Evolutionary conservation across 768 basidiomycete species (phyloP).

Genomic region (Amanita jacksonii): DNA sequence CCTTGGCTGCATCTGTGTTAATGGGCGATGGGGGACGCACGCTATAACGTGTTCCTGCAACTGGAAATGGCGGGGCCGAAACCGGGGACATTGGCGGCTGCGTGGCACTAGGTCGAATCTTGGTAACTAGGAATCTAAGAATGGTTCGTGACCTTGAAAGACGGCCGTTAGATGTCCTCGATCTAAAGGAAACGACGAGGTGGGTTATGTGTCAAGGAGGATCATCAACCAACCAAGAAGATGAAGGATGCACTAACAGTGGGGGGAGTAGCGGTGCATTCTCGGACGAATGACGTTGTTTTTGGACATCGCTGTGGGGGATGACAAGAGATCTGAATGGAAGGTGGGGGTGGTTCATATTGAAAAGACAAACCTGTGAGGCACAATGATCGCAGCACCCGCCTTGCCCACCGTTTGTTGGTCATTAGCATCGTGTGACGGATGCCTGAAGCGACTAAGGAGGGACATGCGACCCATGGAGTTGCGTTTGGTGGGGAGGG

Average conservation of each 20-base stretch:
- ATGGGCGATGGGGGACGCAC: conserved; percentile 11
- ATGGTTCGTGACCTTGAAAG: conserved; percentile 22
- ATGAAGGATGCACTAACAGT: background rate
- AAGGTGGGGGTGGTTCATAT: too few species aligned
- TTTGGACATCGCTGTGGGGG: background rate
- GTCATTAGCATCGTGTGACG: too few species aligned
- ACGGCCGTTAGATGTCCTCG: conserved; percentile 11
- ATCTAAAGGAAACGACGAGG: conserved; percentile 4
- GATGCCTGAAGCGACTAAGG: too few species aligned
- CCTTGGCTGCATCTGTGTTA: conserved; percentile 20
- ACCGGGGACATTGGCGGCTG: background rate
- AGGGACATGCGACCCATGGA: too few species aligned
- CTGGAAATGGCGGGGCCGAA: conserved; percentile 9
- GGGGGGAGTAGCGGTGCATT: background rate
- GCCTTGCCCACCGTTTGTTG: too few species aligned
- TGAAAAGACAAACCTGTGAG: too few species aligned
- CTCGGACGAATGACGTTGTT: background rate
- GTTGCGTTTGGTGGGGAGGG: too few species aligned
- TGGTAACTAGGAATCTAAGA: conserved; percentile 25
- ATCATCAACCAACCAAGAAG: too few species aligned
- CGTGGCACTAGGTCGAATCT: conserved; percentile 14
- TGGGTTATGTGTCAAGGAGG: conserved; percentile 6
- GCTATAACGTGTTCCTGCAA: background rate
- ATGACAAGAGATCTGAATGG: background rate
- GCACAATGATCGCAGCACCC: too few species aligned